These are phyloP conservation scores for Aspergillus candidus DNA, from an alignment of 2,329 filamentous ascomycete genomes.

Conservation along the genomic window DNA sequence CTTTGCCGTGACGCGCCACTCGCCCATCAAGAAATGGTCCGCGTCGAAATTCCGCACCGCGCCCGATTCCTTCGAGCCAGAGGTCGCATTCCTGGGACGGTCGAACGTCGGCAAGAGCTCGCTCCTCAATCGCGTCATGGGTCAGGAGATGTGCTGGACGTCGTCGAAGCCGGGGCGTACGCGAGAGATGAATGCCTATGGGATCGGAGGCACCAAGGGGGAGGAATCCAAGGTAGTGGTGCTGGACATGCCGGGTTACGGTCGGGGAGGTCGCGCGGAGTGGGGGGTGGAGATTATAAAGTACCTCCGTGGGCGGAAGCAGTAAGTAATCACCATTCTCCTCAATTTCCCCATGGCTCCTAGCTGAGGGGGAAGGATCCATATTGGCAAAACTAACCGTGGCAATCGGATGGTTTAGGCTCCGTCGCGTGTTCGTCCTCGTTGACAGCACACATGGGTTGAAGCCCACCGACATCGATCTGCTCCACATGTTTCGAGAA, in stretches of 20 bases:
- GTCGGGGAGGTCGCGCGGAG: slow-evolving; percentile 53
- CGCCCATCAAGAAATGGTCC: slow-evolving; percentile 54
- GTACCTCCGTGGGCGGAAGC: slow-evolving; percentile 56
- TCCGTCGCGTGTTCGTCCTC: slow-evolving; percentile 58
- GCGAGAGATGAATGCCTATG: slow-evolving; percentile 61
- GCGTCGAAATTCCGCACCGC: slow-evolving; percentile 56
- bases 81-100: slow-evolving; percentile 62
- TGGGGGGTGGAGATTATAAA: slow-evolving; percentile 66
- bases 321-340: slow-evolving; percentile 36
- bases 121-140: slow-evolving; percentile 60
- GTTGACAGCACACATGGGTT: slow-evolving; percentile 59
- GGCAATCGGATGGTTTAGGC: slow-evolving; percentile 24
- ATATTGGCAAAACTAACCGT: neutral
- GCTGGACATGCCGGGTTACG: slow-evolving; percentile 68
- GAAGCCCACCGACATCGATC: slow-evolving; percentile 53
- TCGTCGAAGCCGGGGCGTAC: slow-evolving; percentile 58
- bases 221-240: slow-evolving; percentile 49
- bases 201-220: slow-evolving; percentile 47
- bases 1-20: slow-evolving; percentile 42
- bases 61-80: slow-evolving; percentile 49
- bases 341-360: neutral
- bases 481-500: slow-evolving; percentile 52
- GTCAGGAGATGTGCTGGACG: slow-evolving; percentile 47
- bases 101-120: slow-evolving; percentile 66
- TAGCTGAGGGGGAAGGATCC: no score